Conservation (phyloP, 1,284 basidiomycete genomes). For the Testicularia cyperi region DNA sequence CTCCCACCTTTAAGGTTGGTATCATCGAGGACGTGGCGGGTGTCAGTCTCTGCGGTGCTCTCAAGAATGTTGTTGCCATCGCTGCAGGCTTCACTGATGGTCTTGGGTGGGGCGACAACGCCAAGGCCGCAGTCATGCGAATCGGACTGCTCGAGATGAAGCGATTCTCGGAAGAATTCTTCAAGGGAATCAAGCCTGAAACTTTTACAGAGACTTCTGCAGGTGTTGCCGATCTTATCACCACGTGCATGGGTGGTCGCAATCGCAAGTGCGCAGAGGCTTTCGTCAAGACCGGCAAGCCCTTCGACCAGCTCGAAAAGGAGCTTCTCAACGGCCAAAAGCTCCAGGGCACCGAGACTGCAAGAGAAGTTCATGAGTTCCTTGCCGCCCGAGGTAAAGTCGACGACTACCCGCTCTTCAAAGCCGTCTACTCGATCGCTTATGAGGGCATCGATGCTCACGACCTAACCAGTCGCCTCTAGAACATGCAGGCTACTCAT, state of each 20-base stretch:
- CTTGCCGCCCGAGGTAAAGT: conserved; percentile 63
- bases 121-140: conserved; percentile 68
- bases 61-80: conserved; percentile 67
- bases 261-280: conserved; percentile 65
- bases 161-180: conserved; percentile 65
- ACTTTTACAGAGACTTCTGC: conserved; percentile 65
- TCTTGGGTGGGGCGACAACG: conserved; percentile 66
- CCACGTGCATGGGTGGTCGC: conserved; percentile 66
- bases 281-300: conserved; percentile 65
- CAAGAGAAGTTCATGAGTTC: conserved; percentile 64
- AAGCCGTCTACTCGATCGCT: conserved; percentile 61
- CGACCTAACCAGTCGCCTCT: conserved; percentile 59
- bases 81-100: conserved; percentile 67
- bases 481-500: no score
- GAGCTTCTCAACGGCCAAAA: conserved; percentile 67
- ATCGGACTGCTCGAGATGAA: conserved; percentile 62
- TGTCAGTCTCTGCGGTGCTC: conserved; percentile 66
- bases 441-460: conserved; percentile 59
- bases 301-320: conserved; percentile 65
- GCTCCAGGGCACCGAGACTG: conserved; percentile 66
- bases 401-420: conserved; percentile 66
- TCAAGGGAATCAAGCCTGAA: conserved; percentile 64
- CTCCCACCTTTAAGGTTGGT: conserved; percentile 64
- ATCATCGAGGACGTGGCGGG: conserved; percentile 66
- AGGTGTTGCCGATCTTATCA: conserved; percentile 67